Base-by-base conservation (phyloP, 352 stramenopile species). In the Blastocystis sp. region DNA sequence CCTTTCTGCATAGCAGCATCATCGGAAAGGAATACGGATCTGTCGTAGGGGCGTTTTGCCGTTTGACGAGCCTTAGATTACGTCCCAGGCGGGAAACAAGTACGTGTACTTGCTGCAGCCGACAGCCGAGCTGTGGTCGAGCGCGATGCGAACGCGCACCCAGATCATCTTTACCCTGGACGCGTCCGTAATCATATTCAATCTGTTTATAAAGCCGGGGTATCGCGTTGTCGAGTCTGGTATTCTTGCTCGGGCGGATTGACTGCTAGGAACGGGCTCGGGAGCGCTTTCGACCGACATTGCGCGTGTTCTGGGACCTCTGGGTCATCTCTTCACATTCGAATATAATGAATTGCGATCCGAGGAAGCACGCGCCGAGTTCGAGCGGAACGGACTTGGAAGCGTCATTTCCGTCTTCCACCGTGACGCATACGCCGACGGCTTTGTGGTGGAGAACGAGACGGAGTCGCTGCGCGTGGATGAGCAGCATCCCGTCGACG, bases 101-200 rank as follows among this genome's bases (percentile, higher is more conserved):
- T 98, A 97, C 90, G 93, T 98, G 59, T 98, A 98, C 91, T 91
- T 98, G 41, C 91, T 99, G 62, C 93, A 95, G 62, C 96, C 96
- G 12, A 98, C 96, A 13, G 95, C 96, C 9, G 96, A 99, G 92
- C 92, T 99, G 31, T 99, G 97, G 97, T 96, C 95, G 79, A 93
- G 93, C n/a, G 94, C 94, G 80, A 90, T 96, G 92, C 93, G 94
- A 78, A 94, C 96, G 74, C 93, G 97, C 80, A 99, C 97, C 37
- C 97, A 99, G 92, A 98, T 99, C 92, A 96, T 98, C 29, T 98
- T 98, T 90, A 96, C 96, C 74, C 91, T 98, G 29, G 96, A 98
- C 92, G 94, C 95, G 12, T 96, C 96, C 88, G 95, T 95, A 77
- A 90, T 94, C 3, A 93, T 95, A 26, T 91, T 93, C 66, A 77